Base-by-base conservation (phyloP, 2,329 filamentous ascomycete genomes). In the Erysiphe neolycopersici region DNA sequence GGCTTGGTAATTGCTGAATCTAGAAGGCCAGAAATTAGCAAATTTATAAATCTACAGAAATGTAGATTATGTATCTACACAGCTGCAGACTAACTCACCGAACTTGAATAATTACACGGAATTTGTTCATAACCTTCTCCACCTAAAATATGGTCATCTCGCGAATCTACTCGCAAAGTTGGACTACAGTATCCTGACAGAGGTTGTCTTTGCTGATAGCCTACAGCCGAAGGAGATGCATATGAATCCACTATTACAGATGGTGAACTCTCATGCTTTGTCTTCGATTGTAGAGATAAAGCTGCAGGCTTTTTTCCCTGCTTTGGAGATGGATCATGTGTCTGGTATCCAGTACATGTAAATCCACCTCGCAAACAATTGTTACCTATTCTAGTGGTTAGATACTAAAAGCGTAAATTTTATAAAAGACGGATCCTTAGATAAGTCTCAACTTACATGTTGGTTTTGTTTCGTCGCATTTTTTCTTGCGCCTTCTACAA, bases 281-380 rank as follows among this genome's bases (percentile, higher is more conserved):
- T 81, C 60, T 91, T 92, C 17, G 83, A 85, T 60, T 91, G 81
- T 42, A 92, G 68, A 47, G 78, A 80, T 50, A 85, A 69, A 42
- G 76, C 71, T 42, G 67, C 62, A 51, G 75, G 71, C 51, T 79
- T 74, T 54, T 62, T 74, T 47, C 79, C 76, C 30, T 77, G 73
- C 60, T 87, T 91, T 49, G 78, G 73, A 76, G 80, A 89, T 43
- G 72, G 67, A 37, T 76, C 74, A 53, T 82, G 72, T 51, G 79
- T 76, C 44, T 79, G 79, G 60, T 98, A 98, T 43, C 89, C 89
- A 52, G 82, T 79, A 58, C 89, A 98, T 31, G 81, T 65, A 58
- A 95, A 95, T 14, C 81, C 82, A 38, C 89, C 87, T 47, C 83
- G 79, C 45, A 79, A 68, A 61, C 89, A 98, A 55, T 98, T 95